Conservation (phyloP, 2,329 filamentous ascomycete species). For the Fusarium sp. region DNA sequence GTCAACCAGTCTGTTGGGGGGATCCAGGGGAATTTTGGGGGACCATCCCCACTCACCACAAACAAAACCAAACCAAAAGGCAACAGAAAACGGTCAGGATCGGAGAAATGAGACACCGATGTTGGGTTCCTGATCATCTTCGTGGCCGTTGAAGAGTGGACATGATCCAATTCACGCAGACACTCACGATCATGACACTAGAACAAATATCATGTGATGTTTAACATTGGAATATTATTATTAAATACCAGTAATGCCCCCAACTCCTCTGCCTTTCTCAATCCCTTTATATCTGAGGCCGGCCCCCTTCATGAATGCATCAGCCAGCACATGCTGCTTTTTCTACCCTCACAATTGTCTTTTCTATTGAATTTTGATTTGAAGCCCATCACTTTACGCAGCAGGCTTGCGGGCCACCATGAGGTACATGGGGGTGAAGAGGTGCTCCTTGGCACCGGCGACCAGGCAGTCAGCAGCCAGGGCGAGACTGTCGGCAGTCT, state of each 20-base stretch:
- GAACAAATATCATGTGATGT: constrained; percentile 21
- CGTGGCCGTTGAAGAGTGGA: background rate
- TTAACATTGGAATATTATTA: constrained; percentile 43
- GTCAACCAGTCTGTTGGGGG: constrained; percentile 42
- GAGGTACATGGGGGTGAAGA: constrained; percentile 99
- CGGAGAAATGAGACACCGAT: constrained; percentile 35
- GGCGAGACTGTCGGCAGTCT: constrained; percentile 92
- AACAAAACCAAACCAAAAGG: constrained; percentile 4
- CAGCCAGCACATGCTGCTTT: constrained; percentile 25
- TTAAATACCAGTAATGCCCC: constrained; percentile 43
- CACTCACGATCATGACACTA: background rate
- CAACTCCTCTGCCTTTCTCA: constrained; percentile 33
- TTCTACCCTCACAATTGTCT: constrained; percentile 31
- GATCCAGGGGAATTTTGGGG: constrained; percentile 39
- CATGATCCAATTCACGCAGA: background rate
- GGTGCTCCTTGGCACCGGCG: constrained; percentile 84
- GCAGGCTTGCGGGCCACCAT: constrained; percentile 91
- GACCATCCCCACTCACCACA: constrained; percentile 35
- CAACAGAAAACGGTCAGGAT: constrained; percentile 15
- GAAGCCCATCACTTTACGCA: constrained; percentile 26
- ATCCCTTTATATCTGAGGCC: constrained; percentile 29
- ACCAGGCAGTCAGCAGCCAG: constrained; percentile 86
- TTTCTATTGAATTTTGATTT: constrained; percentile 13
- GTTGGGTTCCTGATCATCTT: background rate
- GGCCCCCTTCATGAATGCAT: constrained; percentile 37